Percentiles rank a stretch among this genome's conserved stretches.
These are phyloP conservation scores for Viscum album DNA, from an alignment of 177 flowering plant species.

Conservation along the genomic window DNA sequence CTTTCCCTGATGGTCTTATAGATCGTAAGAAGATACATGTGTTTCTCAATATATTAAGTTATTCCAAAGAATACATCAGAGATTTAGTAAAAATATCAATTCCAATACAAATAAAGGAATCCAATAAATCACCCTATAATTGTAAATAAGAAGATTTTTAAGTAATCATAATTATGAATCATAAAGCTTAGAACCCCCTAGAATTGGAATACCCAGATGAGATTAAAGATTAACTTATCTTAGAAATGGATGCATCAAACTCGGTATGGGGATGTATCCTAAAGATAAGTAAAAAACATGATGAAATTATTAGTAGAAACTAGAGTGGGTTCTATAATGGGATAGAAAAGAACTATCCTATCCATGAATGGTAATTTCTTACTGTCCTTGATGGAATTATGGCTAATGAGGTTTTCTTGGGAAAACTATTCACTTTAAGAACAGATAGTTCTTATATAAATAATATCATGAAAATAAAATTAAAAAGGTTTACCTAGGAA, in stretches of 20 bases:
- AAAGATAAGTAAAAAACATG: too few species aligned
- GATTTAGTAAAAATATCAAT: not conserved
- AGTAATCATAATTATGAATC: too few species aligned
- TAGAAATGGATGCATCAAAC: too few species aligned
- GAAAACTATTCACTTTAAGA: too few species aligned
- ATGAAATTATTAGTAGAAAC: not conserved
- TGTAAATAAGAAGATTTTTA: too few species aligned
- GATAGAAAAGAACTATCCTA: not conserved
- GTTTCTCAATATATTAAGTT: not conserved
- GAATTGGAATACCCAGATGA: too few species aligned
- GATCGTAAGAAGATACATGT: not conserved
- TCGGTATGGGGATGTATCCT: too few species aligned
- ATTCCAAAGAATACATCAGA: not conserved
- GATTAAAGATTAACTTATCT: too few species aligned
- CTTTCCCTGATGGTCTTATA: not conserved
- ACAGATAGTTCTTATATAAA: too few species aligned
- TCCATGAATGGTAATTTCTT: not conserved
- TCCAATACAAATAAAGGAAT: not conserved
- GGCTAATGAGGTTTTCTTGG: not conserved
- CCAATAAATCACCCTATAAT: not conserved
- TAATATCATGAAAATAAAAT: too few species aligned
- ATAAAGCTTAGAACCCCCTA: too few species aligned
- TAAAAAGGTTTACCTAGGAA: too few species aligned
- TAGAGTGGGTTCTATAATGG: not conserved
- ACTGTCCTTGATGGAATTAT: not conserved